Base-by-base conservation (phyloP, 2,329 filamentous ascomycete species). In the Pseudogymnoascus sp. region DNA sequence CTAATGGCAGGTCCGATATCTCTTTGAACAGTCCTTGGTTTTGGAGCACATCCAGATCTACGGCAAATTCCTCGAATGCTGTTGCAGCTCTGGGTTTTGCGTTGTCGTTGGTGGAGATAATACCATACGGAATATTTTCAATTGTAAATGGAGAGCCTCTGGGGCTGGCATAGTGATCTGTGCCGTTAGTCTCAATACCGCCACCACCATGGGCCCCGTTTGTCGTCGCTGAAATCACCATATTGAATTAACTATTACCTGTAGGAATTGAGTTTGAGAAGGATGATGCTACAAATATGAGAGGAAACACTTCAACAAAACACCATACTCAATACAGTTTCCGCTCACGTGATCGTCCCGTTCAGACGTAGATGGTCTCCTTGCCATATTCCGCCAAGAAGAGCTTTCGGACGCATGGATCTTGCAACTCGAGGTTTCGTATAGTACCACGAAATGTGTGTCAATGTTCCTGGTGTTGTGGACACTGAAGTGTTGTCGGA, bases 121-220 rank as follows among this genome's bases (percentile, higher is more conserved):
- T 86, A 70, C 90, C 90, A 71, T 93, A 93, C 1, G 90, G 90
- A 62, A 95, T 87, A 72, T 95, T 95, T 70, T 87, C 85, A 61
- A 93, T 77, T 7, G 89, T 91, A 76, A 93, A 93, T 37, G 69
- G 74, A 75, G 47, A 63, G 21, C 33, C 56, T 29, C 14, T 6
- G 19, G 35, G 19, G n/a, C 13, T 37, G 35, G 13, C 35, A n/a
- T 14, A 6, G 35, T 37, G 35, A 37, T 37, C 13, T 37, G n/a
- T 37, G 14, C 35, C 35, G 13, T 37, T n/a, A 37, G 13, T 37
- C 35, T 37, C 35, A n/a, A 37, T 37, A 37, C 35, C 5, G 35
- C 35, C 35, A 37, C 35, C 35, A 37, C 35, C 35, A 37, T 37
- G 13, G 35, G 5, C 6, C 35, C 35, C 35, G 35, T 37, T 37